These are phyloP conservation scores for Leptomonas pyrrhocoris DNA, from an alignment of 208 protist genomes.

Conservation along the genomic window DNA sequence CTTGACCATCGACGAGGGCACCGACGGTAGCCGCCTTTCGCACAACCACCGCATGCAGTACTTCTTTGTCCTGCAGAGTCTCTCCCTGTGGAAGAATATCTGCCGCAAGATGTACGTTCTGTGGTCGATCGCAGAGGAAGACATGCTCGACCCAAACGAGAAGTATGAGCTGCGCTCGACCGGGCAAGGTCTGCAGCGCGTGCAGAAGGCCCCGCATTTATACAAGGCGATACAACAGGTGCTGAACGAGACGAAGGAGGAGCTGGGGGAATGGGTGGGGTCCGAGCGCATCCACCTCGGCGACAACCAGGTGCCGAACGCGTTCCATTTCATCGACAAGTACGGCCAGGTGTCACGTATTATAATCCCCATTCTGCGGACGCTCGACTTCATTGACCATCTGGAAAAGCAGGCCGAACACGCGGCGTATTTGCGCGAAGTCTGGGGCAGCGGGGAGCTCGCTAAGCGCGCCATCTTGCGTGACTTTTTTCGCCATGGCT, in stretches of 20 bases:
- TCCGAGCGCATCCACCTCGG: conserved; percentile 96
- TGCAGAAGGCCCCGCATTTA: conserved; percentile 91
- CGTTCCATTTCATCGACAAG: conserved; percentile 98
- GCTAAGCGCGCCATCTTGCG: conserved; percentile 88
- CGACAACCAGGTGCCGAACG: conserved; percentile 98
- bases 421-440: conserved; percentile 81
- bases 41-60: conserved; percentile 96
- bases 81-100: conserved; percentile 96
- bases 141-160: conserved; percentile 89
- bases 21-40: conserved; percentile 92
- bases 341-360: conserved; percentile 98
- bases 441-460: conserved; percentile 68
- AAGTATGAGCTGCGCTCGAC: conserved; percentile 90
- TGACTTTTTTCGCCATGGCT: conserved; percentile 97
- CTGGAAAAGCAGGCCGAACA: conserved; percentile 51
- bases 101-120: conserved; percentile 87
- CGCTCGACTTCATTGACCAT: conserved; percentile 82
- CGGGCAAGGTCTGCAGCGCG: conserved; percentile 95
- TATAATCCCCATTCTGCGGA: conserved; percentile 94
- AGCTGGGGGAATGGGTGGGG: conserved; percentile 90
- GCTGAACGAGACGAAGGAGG: conserved; percentile 85
- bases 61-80: conserved; percentile 95
- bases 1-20: conserved; percentile 84
- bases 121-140: conserved; percentile 94
- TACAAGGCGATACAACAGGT: conserved; percentile 88